Percentiles rank a stretch among this genome's conserved stretches.
Conservation (phyloP, 1,139 yeast genomes). For the Taphrina populina region DNA sequence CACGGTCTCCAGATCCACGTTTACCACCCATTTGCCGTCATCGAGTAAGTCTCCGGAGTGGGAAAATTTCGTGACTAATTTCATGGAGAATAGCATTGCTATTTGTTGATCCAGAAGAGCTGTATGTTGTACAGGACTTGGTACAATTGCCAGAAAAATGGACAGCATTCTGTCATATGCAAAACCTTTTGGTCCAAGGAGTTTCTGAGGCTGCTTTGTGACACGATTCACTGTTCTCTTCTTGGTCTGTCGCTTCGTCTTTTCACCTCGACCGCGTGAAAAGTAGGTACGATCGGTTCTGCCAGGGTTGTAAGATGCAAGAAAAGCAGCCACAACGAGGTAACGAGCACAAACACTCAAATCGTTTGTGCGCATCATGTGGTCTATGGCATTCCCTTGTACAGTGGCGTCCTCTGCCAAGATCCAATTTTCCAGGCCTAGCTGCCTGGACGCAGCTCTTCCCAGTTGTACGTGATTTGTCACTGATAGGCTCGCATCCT, state of each 20-base stretch:
- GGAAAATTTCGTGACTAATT: slow-evolving; percentile 49
- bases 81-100: slow-evolving; percentile 60
- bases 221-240: slow-evolving; percentile 9
- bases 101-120: slow-evolving; percentile 57
- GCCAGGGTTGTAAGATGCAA: slow-evolving; percentile 66
- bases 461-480: slow-evolving; percentile 21
- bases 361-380: neutral
- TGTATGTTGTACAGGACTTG: slow-evolving; percentile 48
- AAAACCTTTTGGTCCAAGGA: slow-evolving; percentile 59
- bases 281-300: slow-evolving; percentile 60
- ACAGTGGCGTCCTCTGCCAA: slow-evolving; percentile 5
- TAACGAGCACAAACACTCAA: slow-evolving; percentile 12
- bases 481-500: slow-evolving; percentile 12
- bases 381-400: neutral
- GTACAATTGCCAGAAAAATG: slow-evolving; percentile 58
- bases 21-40: slow-evolving; percentile 64
- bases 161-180: slow-evolving; percentile 70
- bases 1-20: slow-evolving; percentile 57
- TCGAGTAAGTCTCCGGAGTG: slow-evolving; percentile 59
- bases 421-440: slow-evolving; percentile 25
- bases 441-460: slow-evolving; percentile 4
- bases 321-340: slow-evolving; percentile 63
- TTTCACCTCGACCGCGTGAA: slow-evolving; percentile 54
- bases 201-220: slow-evolving; percentile 29
- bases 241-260: slow-evolving; percentile 22